Conservation (phyloP, 257 asterid species). For the Lithospermum erythrorhizon region DNA sequence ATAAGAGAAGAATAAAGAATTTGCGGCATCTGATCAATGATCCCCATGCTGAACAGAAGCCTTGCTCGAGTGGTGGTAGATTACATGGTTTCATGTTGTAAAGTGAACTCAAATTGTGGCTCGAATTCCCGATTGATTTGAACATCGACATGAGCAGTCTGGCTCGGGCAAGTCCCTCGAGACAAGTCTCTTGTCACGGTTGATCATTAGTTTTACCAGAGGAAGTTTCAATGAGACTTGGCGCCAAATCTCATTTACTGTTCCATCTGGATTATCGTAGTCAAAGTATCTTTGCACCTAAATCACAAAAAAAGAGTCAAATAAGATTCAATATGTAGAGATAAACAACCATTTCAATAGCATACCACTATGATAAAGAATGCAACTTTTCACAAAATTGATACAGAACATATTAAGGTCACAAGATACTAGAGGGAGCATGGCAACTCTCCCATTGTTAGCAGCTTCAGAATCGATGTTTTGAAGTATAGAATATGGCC, state of each 20-base stretch:
- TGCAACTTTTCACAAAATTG: not conserved
- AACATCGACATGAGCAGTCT: conserved; percentile 82
- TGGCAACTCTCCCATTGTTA: not conserved
- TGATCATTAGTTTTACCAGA: conserved; percentile 69
- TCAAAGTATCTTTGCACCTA: conserved; percentile 85
- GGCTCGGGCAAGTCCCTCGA: conserved; percentile 46
- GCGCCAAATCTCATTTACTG: conserved; percentile 84
- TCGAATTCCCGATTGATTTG: conserved; percentile 59
- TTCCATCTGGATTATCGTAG: conserved; percentile 79
- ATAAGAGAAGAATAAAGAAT: conserved; percentile 2
- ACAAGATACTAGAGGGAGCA: not conserved
- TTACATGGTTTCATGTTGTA: not conserved
- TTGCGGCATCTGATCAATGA: not conserved
- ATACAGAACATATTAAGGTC: not conserved
- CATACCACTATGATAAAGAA: conserved; percentile 1
- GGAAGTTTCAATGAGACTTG: conserved; percentile 77
- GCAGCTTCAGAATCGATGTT: no score
- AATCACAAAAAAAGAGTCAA: conserved; percentile 1
- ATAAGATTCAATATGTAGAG: conserved; percentile 2
- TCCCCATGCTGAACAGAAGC: not conserved
- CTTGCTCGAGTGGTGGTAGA: not conserved
- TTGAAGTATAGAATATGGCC: no score
- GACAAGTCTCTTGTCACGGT: conserved; percentile 75
- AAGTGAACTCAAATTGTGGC: conserved; percentile 26
- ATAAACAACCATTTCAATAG: not conserved